Percentiles rank a stretch among this genome's conserved stretches.
Evolutionary conservation across 2,329 filamentous ascomycete species (phyloP).

Genomic region (Aspergillus fischeri): DNA sequence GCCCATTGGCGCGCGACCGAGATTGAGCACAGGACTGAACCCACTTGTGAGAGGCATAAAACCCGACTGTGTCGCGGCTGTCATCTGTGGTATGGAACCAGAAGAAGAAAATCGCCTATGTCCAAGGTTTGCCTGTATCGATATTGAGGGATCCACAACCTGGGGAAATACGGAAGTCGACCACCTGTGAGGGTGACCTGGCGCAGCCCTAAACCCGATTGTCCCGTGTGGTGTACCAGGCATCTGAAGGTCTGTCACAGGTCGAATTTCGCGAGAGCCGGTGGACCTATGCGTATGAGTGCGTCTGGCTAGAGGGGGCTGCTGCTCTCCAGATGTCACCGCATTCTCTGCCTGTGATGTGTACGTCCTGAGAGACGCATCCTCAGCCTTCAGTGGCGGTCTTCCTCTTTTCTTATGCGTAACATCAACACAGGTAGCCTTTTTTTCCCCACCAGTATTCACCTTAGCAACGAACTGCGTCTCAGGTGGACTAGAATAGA

Average conservation of each 20-base stretch:
- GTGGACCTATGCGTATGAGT: constrained; percentile 29
- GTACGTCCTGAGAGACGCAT: constrained; percentile 32
- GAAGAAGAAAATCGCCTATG: constrained; percentile 33
- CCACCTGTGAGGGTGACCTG: constrained; percentile 30
- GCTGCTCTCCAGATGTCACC: constrained; percentile 22
- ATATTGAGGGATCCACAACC: constrained; percentile 24
- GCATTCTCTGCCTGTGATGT: constrained; percentile 26
- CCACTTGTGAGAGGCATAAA: constrained; percentile 23
- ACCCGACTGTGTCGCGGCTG: constrained; percentile 21
- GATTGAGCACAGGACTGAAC: constrained; percentile 24
- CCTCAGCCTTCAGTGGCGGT: constrained; percentile 42
- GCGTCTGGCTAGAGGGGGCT: constrained; percentile 19
- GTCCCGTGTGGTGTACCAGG: constrained; percentile 15
- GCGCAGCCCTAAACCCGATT: constrained; percentile 18
- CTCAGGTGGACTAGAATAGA: neutral
- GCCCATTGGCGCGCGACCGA: constrained; percentile 15
- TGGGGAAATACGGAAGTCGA: constrained; percentile 27
- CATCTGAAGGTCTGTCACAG: constrained; percentile 36
- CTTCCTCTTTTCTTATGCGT: constrained; percentile 46
- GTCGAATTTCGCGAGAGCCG: constrained; percentile 36
- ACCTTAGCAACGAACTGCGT: neutral
- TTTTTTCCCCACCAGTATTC: neutral
- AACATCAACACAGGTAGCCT: constrained; percentile 44
- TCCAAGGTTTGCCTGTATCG: constrained; percentile 20
- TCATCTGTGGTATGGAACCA: constrained; percentile 23